Evolutionary conservation across 2,329 filamentous ascomycete genomes (phyloP).

Genomic region (Fusarium tuaranense): DNA sequence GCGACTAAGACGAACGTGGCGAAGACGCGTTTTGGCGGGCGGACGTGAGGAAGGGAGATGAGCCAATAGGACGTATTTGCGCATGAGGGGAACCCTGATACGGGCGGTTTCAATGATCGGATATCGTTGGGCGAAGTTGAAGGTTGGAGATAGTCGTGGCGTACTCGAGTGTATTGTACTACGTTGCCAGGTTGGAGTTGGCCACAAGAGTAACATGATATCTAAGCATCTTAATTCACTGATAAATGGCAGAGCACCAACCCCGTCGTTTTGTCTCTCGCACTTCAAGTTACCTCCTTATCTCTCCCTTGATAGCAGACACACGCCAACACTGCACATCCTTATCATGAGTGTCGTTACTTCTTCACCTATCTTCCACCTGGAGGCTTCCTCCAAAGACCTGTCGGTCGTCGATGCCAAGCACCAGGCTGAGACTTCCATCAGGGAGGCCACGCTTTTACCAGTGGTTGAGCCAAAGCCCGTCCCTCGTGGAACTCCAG

Average conservation of each 20-base stretch:
- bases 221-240: background rate
- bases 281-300: background rate
- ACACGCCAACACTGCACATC: background rate
- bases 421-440: background rate
- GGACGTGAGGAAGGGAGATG: background rate
- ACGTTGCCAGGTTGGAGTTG: background rate
- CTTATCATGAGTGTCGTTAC: slow-evolving; percentile 6
- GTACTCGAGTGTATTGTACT: background rate
- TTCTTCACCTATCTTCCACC: background rate
- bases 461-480: background rate
- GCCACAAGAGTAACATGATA: background rate
- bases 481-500: slow-evolving; percentile 30
- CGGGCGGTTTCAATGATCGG: background rate
- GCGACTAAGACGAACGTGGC: background rate
- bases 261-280: background rate
- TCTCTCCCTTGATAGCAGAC: background rate
- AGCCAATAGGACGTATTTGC: background rate
- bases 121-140: background rate
- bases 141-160: background rate
- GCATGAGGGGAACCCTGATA: background rate
- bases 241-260: background rate
- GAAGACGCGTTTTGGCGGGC: background rate
- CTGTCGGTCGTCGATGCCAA: background rate
- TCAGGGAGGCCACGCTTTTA: background rate
- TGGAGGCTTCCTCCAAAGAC: background rate